Evolutionary conservation across 306 rosid genomes (phyloP), one percentile per base, ranked within the genome.

Genomic region (Fragaria ananassa): DNA sequence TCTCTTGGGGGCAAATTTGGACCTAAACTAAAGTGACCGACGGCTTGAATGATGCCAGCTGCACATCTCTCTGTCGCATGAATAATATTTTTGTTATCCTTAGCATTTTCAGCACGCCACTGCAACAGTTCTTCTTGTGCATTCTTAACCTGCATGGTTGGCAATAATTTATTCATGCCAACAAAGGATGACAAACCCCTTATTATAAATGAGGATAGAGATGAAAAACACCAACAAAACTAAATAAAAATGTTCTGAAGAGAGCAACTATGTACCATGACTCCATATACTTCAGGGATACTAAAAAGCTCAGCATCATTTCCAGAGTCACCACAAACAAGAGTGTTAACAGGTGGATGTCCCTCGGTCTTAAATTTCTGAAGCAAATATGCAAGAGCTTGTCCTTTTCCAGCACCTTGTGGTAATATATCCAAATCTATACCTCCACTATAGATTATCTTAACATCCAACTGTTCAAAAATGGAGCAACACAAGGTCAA

Each of bases 271-370:
- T 93, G 69, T 80, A 92, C 97, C 99, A 95, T 95, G 84, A 95
- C 99, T 71, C 99, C 99, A 51, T 80, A 80, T 47, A 95, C 99
- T 62, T 84, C 97, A 34, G 96, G 93, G 70, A 95, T 89, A 87
- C 91, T 92, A 76, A 95, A 95, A 74, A 95, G 91, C 85, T 95
- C 99, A 15, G 99, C 97, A 75, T 95, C 99, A 74, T 95, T 95
- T 83, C 99, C 98, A 53, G 99, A 95, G 84, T 92, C 98, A 64
- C 99, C 99, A 73, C 98, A 92, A 69, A 88, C 99, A 82, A 96
- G 99, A 23, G 99, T 92, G 71, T 84, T 88, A 25, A 44, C 50
- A 14, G 99, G 99, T 35, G 50, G 84, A 74, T 87, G 88, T 78
- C 93, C 99, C 71, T 86, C 88, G 0, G 83, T 21, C 84, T 87